Base-by-base conservation (phyloP, 495 filamentous ascomycete species). In the Cercophora samala region DNA sequence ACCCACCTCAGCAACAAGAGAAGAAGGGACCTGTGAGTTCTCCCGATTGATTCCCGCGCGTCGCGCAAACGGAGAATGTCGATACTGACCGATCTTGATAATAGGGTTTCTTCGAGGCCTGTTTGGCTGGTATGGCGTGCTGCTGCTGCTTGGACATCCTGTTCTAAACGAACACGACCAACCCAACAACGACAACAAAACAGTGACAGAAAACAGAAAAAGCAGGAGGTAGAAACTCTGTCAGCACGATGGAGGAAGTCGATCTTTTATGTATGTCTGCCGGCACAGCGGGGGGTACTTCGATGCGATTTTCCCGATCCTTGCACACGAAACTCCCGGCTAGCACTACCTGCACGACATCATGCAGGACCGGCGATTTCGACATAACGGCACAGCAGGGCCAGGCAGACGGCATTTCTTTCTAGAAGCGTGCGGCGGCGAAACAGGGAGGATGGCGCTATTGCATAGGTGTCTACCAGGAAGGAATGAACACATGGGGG, bases 131-230 rank as follows among this genome's bases (percentile, higher is more conserved):
- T 60, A 66, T 82, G 62, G 82, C 82, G 1, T 81, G 80, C 72
- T 84, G 82, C 66, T 84, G 82, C 74, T 84, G 82, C 66, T 66
- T 84, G 63, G 82, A 84, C 24, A 74, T 76, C 21, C 60, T 84
- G 42, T 82, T 82, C 63, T 83, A 80, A 73, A 46, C 37, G 37
- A 46, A 46, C 37, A 46, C 8, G 9, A 46, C 37, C 37, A 46
- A 11, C 11, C 5, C 4, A 29, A 46, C 37, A 17, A 46, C 15
- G 13, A 46, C 37, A 46, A 46, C 11, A 17, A 46, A 46, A 18
- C 26, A 29, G 26, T 8, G 26, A 29, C 26, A 29, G 26, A 46
- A 46, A 13, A 46, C 9, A 46, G n/a, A 46, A 13, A 46, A 46
- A 13, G 37, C 37, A 46, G 37, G 15, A 46, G 37, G 11, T 13